phyloP scores from a whole-genome alignment of 2,329 filamentous ascomycete genomes.

The Chrysosporium queenslandicum region DNA sequence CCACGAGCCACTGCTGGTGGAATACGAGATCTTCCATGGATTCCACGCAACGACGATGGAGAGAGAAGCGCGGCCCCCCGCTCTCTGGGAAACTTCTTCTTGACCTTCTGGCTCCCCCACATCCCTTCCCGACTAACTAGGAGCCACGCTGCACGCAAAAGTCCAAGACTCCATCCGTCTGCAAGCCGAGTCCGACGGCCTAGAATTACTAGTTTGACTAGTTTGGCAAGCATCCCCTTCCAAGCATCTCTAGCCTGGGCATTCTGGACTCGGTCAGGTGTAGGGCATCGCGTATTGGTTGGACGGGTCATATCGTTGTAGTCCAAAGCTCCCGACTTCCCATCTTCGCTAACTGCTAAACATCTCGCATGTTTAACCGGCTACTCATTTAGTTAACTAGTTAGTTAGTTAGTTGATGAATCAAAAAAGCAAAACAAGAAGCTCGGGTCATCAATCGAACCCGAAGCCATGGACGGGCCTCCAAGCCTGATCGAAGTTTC shows the following conservation, averaged over 20 bases:
- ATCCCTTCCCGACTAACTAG: no score
- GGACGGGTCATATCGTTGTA: background rate
- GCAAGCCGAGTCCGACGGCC: conserved; percentile 2
- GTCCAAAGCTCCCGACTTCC: no score
- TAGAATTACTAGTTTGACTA: background rate
- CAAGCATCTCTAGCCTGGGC: no score
- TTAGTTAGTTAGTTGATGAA: background rate
- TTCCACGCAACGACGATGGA: no score
- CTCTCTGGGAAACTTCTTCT: no score
- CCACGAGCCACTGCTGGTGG: background rate
- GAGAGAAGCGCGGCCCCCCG: no score
- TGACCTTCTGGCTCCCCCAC: no score
- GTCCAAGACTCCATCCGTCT: no score
- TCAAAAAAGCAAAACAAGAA: background rate
- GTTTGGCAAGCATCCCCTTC: background rate
- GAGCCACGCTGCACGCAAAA: no score
- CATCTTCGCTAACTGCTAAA: background rate
- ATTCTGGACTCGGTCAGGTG: no score
- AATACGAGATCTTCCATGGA: conserved; percentile 3
- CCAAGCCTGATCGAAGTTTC: conserved; percentile 2
- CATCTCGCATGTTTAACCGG: no score
- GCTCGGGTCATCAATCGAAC: conserved; percentile 7
- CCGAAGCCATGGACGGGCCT: conserved; percentile 2
- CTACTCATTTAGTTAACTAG: no score
- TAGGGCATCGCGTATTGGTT: background rate